A percentile compares a stretch with the other conserved stretches of the same genome.
Evolutionary conservation across 306 rosid genomes (phyloP).

Genomic region (Ziziphus jujuba): DNA sequence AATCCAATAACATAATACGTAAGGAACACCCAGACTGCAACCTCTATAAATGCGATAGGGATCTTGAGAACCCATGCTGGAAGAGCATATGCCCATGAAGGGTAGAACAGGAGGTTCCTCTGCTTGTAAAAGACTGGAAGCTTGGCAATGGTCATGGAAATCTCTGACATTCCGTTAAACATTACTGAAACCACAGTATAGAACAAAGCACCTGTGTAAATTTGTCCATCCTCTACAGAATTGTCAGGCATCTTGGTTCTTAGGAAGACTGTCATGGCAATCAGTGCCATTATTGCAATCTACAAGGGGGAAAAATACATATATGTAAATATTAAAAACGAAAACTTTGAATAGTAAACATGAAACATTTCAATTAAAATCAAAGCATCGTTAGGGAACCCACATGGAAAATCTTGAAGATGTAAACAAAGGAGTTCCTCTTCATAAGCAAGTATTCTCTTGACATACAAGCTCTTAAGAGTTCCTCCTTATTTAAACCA

Average conservation of each 20-base stretch:
- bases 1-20: conserved; percentile 61
- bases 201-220: conserved; percentile 60
- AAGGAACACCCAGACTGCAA: conserved; percentile 28
- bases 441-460: conserved; percentile 67
- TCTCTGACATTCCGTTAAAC: conserved; percentile 46
- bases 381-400: background rate
- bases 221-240: conserved; percentile 12
- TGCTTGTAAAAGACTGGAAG: conserved; percentile 50
- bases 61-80: conserved; percentile 36
- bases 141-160: conserved; percentile 34
- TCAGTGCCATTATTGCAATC: conserved; percentile 44
- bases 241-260: conserved; percentile 52
- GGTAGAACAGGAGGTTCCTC: conserved; percentile 38
- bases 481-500: conserved; percentile 50
- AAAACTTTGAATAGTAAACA: background rate
- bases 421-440: conserved; percentile 65
- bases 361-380: background rate
- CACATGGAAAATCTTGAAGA: conserved; percentile 59
- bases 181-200: conserved; percentile 55
- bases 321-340: background rate
- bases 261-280: conserved; percentile 56
- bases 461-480: conserved; percentile 63
- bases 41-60: conserved; percentile 38
- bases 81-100: conserved; percentile 42
- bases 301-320: background rate